Evolutionary conservation across 345 rosid species (phyloP).

Genomic region (Adansonia digitata): DNA sequence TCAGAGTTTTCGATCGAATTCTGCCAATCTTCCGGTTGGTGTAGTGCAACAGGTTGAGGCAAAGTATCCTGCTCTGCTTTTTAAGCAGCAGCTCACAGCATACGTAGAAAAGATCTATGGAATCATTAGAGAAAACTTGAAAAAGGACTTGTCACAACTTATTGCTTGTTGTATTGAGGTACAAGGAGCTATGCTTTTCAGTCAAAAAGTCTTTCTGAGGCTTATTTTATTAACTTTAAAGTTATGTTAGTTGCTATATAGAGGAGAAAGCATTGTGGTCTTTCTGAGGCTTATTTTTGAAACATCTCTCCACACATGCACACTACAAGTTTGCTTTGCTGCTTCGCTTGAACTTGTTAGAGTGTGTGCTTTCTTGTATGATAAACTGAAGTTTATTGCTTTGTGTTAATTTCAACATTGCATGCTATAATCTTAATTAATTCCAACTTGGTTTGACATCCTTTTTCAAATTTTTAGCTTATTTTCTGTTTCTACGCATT

Average conservation of each 20-base stretch:
- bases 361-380: background rate
- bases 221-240: background rate
- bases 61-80: slow-evolving; percentile 94
- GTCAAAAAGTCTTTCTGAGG: background rate
- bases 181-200: background rate
- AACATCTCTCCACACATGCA: background rate
- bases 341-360: background rate
- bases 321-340: background rate
- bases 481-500: background rate
- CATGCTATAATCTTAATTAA: background rate
- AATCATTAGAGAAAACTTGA: slow-evolving; percentile 76
- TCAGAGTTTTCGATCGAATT: slow-evolving; percentile 86
- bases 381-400: background rate
- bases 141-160: slow-evolving; percentile 58
- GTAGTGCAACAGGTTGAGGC: slow-evolving; percentile 82
- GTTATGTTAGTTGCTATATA: background rate
- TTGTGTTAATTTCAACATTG: background rate
- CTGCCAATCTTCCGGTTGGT: slow-evolving; percentile 52
- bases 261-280: background rate
- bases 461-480: background rate
- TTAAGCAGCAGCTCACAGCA: slow-evolving; percentile 94
- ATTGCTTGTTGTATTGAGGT: slow-evolving; percentile 78
- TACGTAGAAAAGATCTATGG: slow-evolving; percentile 91
- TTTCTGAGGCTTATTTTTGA: background rate
- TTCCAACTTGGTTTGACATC: background rate